A percentile compares a stretch with the other conserved stretches of the same genome.
Evolutionary conservation across 257 asterid genomes (phyloP).

Genomic region (Leptodermis oblonga): DNA sequence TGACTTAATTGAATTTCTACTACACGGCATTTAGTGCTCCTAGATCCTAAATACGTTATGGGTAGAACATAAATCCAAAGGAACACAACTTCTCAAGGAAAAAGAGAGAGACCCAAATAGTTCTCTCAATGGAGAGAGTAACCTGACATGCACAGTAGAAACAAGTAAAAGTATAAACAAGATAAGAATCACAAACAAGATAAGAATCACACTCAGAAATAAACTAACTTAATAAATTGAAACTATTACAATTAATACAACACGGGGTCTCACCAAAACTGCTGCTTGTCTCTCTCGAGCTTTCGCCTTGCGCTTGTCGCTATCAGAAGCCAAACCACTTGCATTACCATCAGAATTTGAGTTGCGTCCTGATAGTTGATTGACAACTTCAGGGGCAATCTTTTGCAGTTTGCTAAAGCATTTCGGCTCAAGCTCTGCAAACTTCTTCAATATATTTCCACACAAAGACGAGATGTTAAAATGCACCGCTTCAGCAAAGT

Average conservation of each 20-base stretch:
- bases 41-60: not conserved
- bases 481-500: constrained; percentile 57
- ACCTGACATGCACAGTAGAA: not conserved
- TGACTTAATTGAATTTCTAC: not conserved
- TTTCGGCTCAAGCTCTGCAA: constrained; percentile 73
- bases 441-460: constrained; percentile 52
- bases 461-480: constrained; percentile 50
- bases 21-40: not conserved
- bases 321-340: constrained; percentile 42
- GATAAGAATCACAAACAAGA: not conserved
- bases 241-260: not conserved
- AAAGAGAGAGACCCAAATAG: not conserved
- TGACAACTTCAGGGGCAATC: constrained; percentile 71
- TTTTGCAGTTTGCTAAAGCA: constrained; percentile 70
- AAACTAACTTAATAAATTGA: not conserved
- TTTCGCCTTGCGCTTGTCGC: constrained; percentile 79
- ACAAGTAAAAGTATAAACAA: not conserved
- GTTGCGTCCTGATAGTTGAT: constrained; percentile 46
- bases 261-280: constrained; percentile 53
- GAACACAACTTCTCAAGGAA: not conserved
- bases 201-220: not conserved
- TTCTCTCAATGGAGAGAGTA: not conserved
- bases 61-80: not conserved
- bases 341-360: constrained; percentile 31
- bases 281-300: constrained; percentile 99